A percentile compares a stretch with the other conserved stretches of the same genome.
Evolutionary conservation across 768 basidiomycete genomes (phyloP).

Genomic region (Amyloporia xantha): DNA sequence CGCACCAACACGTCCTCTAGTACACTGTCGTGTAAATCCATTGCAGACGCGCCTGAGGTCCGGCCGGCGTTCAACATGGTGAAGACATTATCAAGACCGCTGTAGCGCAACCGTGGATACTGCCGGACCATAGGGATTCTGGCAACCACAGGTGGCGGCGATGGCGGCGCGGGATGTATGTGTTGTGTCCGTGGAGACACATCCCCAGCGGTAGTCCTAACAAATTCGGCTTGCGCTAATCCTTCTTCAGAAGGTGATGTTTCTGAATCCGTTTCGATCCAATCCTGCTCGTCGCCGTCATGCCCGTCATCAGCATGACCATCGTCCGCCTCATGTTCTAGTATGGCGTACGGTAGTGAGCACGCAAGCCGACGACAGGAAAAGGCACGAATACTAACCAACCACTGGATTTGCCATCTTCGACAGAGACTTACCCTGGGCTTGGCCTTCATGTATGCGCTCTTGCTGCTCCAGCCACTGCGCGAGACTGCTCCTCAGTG

Average conservation of each 20-base stretch:
- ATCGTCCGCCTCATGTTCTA: background rate
- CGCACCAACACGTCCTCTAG: background rate
- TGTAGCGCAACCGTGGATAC: background rate
- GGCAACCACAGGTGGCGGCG: background rate
- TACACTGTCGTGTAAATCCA: background rate
- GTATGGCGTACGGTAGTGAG: background rate
- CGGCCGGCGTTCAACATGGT: no score
- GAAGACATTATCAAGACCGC: background rate
- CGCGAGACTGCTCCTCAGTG: constrained; percentile 10
- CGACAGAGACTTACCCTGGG: background rate
- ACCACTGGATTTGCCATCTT: background rate
- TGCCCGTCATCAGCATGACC: background rate
- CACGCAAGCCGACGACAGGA: background rate
- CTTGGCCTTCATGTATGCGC: background rate
- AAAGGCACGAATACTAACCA: background rate
- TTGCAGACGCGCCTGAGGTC: background rate
- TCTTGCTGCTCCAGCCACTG: constrained; percentile 20
- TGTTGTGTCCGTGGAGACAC: background rate
- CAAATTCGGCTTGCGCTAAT: no score
- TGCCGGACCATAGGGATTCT: background rate
- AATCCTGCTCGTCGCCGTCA: no score
- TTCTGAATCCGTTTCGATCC: no score
- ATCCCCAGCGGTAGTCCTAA: no score
- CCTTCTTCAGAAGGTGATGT: no score
- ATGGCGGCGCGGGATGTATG: background rate